Percentiles rank a stretch among this genome's conserved stretches.
Conservation (phyloP, 2,329 filamentous ascomycete species). For the Acrodontium crateriforme region DNA sequence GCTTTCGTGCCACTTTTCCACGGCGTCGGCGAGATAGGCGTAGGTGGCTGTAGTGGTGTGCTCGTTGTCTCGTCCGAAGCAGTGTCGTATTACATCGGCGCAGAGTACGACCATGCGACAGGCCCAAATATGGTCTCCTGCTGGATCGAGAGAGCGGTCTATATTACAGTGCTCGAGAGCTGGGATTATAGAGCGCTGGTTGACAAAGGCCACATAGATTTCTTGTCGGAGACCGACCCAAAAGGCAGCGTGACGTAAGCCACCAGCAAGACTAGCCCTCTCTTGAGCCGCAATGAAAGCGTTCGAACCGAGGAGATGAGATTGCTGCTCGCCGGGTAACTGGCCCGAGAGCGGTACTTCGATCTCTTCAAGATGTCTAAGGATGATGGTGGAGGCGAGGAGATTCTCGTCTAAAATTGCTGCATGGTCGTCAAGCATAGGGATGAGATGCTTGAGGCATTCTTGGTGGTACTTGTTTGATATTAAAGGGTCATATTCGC, state of each 20-base stretch:
- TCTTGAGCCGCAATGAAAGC: conserved; percentile 23
- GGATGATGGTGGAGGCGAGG: conserved; percentile 42
- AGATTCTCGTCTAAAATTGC: conserved; percentile 37
- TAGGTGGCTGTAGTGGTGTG: conserved; percentile 27
- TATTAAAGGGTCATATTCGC: conserved; percentile 34
- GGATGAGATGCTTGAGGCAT: conserved; percentile 38
- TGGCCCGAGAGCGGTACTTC: conserved; percentile 24
- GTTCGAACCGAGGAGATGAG: conserved; percentile 21
- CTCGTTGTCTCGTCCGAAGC: conserved; percentile 35
- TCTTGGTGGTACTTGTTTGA: conserved; percentile 41
- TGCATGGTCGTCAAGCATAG: conserved; percentile 29
- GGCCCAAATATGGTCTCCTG: conserved; percentile 43
- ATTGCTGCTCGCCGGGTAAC: conserved; percentile 10
- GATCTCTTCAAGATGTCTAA: conserved; percentile 45
- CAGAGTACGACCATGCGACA: conserved; percentile 49
- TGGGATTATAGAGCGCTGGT: conserved; percentile 35
- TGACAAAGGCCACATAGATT: conserved; percentile 38
- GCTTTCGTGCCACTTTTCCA: conserved; percentile 32
- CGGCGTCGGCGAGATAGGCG: conserved; percentile 34
- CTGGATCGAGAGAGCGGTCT: conserved; percentile 35
- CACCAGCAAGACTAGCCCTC: conserved; percentile 20
- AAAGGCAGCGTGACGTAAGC: conserved; percentile 35
- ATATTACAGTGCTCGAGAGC: conserved; percentile 38
- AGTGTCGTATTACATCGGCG: conserved; percentile 50
- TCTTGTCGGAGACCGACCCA: conserved; percentile 47